Base-by-base conservation (phyloP, 2,329 filamentous ascomycete species). In the Colletotrichum liaoningense region DNA sequence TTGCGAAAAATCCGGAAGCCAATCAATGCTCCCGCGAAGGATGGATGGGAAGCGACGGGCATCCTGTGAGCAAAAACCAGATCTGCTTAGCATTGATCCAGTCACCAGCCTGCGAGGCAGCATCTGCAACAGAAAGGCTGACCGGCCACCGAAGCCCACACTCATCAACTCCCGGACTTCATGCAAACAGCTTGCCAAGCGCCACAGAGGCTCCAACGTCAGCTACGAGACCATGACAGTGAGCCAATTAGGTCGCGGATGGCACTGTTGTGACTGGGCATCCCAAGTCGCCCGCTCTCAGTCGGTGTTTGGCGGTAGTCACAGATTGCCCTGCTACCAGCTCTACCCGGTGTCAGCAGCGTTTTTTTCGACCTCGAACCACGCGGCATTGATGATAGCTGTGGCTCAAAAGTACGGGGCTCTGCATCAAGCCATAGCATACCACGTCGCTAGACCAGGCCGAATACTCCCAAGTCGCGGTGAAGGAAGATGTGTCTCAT, bases 111-210 rank as follows among this genome's bases (percentile, higher is more conserved):
- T 58, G 56, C 75, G 76, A 79, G 67, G 78, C 75, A 77, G 73
- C 74, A 75, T 77, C 69, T 79, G 74, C 78, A 74, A 77, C 75
- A 77, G 71, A 75, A 71, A 65, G 75, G 66, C 62, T 67, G 72
- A 49, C 73, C 72, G 67, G 56, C 75, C 67, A 70, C 62, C 60
- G 63, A 67, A 70, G 73, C 64, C 72, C 74, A 72, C 71, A 75
- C 75, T 75, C 72, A 76, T 57, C 49, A 26, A 63, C 63, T 58
- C 63, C 72, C 74, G 73, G 79, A 80, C 79, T 80, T 82, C 75
- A 81, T 83, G 79, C 81, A 82, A 74, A 74, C 66, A 58, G 63
- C 66, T 52, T 74, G 73, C 73, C 73, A 75, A 75, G 73, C 58
- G 52, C 73, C 69, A 67, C 67, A 52, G 38, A 72, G 33, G 57